Base-by-base conservation (phyloP, 169 alveolate species). In the Eimeria sp. region DNA sequence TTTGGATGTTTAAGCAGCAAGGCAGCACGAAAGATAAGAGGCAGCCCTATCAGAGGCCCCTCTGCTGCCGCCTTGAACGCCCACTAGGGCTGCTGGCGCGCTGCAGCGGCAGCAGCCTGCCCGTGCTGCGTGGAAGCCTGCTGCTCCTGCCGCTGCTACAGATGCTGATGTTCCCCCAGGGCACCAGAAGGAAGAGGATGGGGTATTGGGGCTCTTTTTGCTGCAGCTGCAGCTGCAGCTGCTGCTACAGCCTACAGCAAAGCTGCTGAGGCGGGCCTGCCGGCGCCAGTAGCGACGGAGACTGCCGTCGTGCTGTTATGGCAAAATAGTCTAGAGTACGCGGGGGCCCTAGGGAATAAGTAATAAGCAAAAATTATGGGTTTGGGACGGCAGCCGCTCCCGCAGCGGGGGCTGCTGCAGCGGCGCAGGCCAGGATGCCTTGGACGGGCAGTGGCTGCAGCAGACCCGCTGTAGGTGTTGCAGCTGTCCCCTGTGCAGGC, bases 361-460 rank as follows among this genome's bases (percentile, higher is more conserved):
- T 85, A 85, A 13, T 85, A 64, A 58, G 64, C n/a, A 60, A 85
- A 54, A 85, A 62, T 58, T 60, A 37, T 64, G 27, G 52, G 93
- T 40, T 85, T 60, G 46, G 80, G 82, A 64, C 46, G 68, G 62
- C 66, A 85, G 82, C 82, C 68, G 93, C 82, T 37, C 80, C 90
- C 25, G 90, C 93, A n/a, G 93, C 93, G 10, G 93, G 64, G 23
- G 93, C 93, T 85, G 93, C 93, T 58, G 76, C 93, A 37, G 78
- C 78, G 30, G 80, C 64, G 80, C 93, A 85, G 93, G 80, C 82
- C 46, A 85, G 68, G 77, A 85, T 85, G 93, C 93, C 93, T 85
- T 37, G 93, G 93, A 37, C 80, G 82, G 64, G 82, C 93, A 85
- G 93, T 85, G 93, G 93, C 78, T 64, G 93, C 93, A 6, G 93